Base-by-base conservation (phyloP, 345 rosid genomes). In the Geranium brycei region DNA sequence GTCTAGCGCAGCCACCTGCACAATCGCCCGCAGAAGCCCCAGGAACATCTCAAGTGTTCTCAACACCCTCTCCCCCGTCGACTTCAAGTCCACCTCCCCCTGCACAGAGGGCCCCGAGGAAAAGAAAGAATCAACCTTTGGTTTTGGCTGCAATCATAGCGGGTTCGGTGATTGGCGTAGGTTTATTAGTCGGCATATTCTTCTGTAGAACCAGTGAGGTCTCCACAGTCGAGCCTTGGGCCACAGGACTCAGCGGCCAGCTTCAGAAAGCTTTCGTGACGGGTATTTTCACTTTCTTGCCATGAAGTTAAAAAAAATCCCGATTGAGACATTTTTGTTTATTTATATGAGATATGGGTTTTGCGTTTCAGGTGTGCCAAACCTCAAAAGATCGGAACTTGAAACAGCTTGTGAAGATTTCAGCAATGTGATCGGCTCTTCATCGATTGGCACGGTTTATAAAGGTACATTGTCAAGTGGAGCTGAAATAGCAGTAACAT, bases 361-460 rank as follows among this genome's bases (percentile, higher is more conserved):
- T 64, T 75, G 69, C 68, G 31, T 77, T 78, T 73, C 86, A 92
- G 98, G 97, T 68, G 81, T 90, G 19, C 97, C 99, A 19, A 84
- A 84, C 64, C 85, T 90, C 47, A 87, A 83, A 78, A 78, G 90
- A 75, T 76, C 85, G 16, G 97, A 93, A 78, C 85, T 93, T 65
- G 88, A 83, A 77, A 83, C 82, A 31, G 99, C 97, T 57, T 90
- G 97, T 71, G 99, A 93, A 77, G 99, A 93, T 76, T 93, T 93
- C 73, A 86, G 97, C 69, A 93, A 93, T 68, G 87, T 93, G 60
- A 84, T 90, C 57, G 89, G 89, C 58, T 72, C 89, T 2, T 88
- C 91, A 32, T 73, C 88, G 15, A 71, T 81, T 65, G 95, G 95
- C 32, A 87, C 76, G 0, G 76, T 88, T 55, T 93, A 83, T 69